Evolutionary conservation across 352 stramenopile species (phyloP).

Genomic region (Phytophthora parvispora): DNA sequence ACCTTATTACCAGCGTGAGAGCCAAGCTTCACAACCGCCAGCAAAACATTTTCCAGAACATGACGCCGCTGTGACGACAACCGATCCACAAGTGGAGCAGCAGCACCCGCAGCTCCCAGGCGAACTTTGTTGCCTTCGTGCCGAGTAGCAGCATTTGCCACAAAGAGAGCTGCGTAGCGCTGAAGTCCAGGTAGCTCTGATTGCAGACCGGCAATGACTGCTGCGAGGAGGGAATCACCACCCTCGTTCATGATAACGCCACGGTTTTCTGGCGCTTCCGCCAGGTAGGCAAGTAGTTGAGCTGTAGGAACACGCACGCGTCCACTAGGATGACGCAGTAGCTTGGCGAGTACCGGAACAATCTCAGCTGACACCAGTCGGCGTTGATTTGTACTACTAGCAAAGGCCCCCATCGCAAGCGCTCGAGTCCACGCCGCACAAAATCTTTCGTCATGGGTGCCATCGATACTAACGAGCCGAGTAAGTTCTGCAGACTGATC

Average conservation of each 20-base stretch:
- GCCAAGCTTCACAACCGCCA: constrained; percentile 74
- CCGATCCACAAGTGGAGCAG: constrained; percentile 61
- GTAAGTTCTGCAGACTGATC: constrained; percentile 53
- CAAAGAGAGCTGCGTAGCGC: constrained; percentile 60
- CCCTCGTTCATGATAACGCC: constrained; percentile 51
- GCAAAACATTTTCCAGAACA: constrained; percentile 77
- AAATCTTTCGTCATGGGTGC: constrained; percentile 38
- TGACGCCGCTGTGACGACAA: constrained; percentile 75
- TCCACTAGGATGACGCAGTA: constrained; percentile 34
- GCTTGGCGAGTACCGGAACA: constrained; percentile 45
- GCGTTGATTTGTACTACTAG: constrained; percentile 64
- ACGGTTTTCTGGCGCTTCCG: constrained; percentile 59
- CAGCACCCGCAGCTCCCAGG: constrained; percentile 56
- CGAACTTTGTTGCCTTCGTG: constrained; percentile 71
- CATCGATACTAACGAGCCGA: constrained; percentile 24
- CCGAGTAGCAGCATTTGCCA: constrained; percentile 69
- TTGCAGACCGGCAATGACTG: constrained; percentile 52
- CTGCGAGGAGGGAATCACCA: constrained; percentile 42
- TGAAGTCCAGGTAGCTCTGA: constrained; percentile 69
- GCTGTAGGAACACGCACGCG: constrained; percentile 40
- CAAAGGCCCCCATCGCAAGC: constrained; percentile 48
- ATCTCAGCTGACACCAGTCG: constrained; percentile 45
- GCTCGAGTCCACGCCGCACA: constrained; percentile 59
- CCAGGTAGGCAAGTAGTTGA: constrained; percentile 60
- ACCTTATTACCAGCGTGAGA: constrained; percentile 83